phyloP scores from a whole-genome alignment of 805 yeast genomes.

The Kodamaea kakaduensis region DNA sequence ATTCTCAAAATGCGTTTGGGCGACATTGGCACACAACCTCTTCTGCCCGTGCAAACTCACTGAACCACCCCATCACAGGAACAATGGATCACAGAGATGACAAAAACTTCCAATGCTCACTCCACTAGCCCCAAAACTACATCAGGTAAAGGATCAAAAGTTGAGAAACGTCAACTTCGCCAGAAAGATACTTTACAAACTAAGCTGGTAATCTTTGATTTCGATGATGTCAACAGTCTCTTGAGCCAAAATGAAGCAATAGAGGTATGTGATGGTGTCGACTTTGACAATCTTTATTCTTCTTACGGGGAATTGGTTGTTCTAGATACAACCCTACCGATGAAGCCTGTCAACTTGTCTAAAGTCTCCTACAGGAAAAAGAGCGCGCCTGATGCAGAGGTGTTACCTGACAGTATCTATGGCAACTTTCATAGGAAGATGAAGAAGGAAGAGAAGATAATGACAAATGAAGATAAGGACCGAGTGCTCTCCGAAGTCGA shows the following conservation, averaged over 20 bases:
- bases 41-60: no score
- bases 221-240: conserved; percentile 29
- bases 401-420: conserved; percentile 45
- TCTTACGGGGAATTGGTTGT: conserved; percentile 14
- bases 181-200: conserved; percentile 21
- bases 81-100: no score
- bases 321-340: conserved; percentile 7
- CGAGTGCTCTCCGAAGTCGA: conserved; percentile 56
- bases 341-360: conserved; percentile 12
- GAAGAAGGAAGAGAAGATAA: conserved; percentile 61
- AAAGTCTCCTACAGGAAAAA: not conserved
- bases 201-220: conserved; percentile 26
- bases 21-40: no score
- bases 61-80: no score
- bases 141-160: conserved; percentile 6
- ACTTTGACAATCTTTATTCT: conserved; percentile 11
- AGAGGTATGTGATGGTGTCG: conserved; percentile 8
- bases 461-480: conserved; percentile 51
- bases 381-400: conserved; percentile 22
- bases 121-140: conserved; percentile 6
- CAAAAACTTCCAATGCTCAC: no score
- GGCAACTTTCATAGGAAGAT: conserved; percentile 51
- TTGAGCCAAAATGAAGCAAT: conserved; percentile 22
- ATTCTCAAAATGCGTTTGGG: no score
- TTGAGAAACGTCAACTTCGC: conserved; percentile 17